A percentile compares a stretch with the other conserved stretches of the same genome.
Evolutionary conservation across 164 flowering plant genomes (phyloP).

Genomic region (Vitis riparia): DNA sequence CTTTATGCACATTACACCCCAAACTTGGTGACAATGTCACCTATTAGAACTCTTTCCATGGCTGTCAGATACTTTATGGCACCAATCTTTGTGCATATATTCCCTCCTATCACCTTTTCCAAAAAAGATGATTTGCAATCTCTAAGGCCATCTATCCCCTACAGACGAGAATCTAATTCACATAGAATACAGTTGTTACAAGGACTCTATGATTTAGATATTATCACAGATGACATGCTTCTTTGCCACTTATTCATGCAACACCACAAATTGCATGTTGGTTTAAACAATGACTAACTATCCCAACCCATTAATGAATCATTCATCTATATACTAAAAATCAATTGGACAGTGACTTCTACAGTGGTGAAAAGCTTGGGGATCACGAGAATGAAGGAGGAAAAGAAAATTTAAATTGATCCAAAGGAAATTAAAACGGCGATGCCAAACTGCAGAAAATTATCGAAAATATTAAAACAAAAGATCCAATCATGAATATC

Average conservation of each 20-base stretch:
- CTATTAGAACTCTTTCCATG: slow-evolving; percentile 18
- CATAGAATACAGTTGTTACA: background rate
- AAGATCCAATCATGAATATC: background rate
- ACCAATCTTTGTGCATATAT: slow-evolving; percentile 48
- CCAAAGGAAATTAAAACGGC: background rate
- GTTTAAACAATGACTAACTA: slow-evolving; percentile 2
- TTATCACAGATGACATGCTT: background rate
- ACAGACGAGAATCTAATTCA: slow-evolving; percentile 25
- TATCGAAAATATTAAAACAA: background rate
- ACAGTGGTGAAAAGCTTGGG: slow-evolving; percentile 1
- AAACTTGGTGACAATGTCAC: slow-evolving; percentile 18
- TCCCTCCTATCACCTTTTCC: slow-evolving; percentile 32
- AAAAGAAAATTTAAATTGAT: background rate
- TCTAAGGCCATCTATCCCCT: slow-evolving; percentile 8
- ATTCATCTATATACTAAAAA: slow-evolving; percentile 3
- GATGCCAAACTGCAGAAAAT: background rate
- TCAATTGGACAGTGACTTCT: slow-evolving; percentile 1
- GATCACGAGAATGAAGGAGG: background rate
- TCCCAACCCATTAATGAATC: slow-evolving; percentile 2
- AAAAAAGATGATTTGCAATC: slow-evolving; percentile 23
- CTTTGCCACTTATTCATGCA: slow-evolving; percentile 4
- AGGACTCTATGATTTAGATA: background rate
- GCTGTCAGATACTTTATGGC: slow-evolving; percentile 27
- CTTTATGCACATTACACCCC: slow-evolving; percentile 30
- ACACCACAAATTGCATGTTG: slow-evolving; percentile 13